A percentile compares a stretch with the other conserved stretches of the same genome.
These are phyloP conservation scores for Microbotryomycetes sp. DNA, from an alignment of 1,284 basidiomycete genomes.

Conservation along the genomic window DNA sequence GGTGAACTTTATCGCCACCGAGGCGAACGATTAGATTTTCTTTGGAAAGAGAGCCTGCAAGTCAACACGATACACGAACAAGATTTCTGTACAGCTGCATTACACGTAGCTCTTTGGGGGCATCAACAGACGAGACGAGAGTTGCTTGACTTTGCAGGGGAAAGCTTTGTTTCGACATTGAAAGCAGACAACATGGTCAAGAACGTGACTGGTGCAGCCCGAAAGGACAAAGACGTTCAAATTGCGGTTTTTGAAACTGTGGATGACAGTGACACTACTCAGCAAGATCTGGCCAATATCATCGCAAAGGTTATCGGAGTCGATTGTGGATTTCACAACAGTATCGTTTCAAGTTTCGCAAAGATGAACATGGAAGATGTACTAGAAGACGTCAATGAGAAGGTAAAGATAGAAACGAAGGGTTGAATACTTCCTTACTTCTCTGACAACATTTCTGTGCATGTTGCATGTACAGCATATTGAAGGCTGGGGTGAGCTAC, in stretches of 20 bases:
- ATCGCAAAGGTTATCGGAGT: conserved; percentile 17
- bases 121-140: background rate
- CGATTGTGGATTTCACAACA: conserved; percentile 22
- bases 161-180: conserved; percentile 7
- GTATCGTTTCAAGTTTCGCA: conserved; percentile 19
- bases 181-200: conserved; percentile 13
- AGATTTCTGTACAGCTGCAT: conserved; percentile 15
- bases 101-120: conserved; percentile 10
- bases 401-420: conserved; percentile 1
- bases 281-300: conserved; percentile 13
- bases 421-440: background rate
- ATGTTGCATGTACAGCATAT: no score
- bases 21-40: conserved; percentile 25
- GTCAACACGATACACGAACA: conserved; percentile 15
- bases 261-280: conserved; percentile 23
- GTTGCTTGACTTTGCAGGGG: conserved; percentile 1
- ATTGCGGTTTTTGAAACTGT: conserved; percentile 21
- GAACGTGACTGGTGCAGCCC: background rate
- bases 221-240: conserved; percentile 3
- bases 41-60: conserved; percentile 24
- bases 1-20: conserved; percentile 23
- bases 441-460: background rate
- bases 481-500: conserved; percentile 19
- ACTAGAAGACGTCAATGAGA: conserved; percentile 28
- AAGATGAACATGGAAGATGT: conserved; percentile 25